A percentile compares a stretch with the other conserved stretches of the same genome.
These are phyloP conservation scores for Talaromyces marneffei DNA, from an alignment of 2,329 filamentous ascomycete species.

Conservation along the genomic window DNA sequence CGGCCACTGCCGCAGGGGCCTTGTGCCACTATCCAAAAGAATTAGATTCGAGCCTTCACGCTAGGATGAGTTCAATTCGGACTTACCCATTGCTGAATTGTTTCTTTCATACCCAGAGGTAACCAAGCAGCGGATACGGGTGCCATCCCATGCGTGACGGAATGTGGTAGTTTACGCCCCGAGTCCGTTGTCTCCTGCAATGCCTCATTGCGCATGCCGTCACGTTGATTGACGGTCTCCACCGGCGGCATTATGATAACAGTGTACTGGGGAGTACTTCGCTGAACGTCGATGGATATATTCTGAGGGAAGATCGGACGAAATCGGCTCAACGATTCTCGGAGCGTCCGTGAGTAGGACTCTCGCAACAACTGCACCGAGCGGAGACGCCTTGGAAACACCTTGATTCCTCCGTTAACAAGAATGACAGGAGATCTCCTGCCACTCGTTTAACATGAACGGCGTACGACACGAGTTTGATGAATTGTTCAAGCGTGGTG, in stretches of 20 bases:
- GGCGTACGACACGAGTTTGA: not conserved
- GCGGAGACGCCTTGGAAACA: not conserved
- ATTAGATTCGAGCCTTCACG: not conserved
- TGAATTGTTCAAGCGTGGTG: not conserved
- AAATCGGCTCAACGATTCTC: not conserved
- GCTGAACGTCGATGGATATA: not conserved
- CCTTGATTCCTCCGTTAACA: not conserved
- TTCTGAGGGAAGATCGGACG: not conserved
- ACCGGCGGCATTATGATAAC: constrained; percentile 29
- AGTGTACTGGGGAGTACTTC: constrained; percentile 18
- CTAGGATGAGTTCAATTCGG: not conserved
- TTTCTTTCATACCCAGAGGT: constrained; percentile 85
- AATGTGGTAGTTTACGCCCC: constrained; percentile 10
- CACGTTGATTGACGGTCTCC: constrained; percentile 30
- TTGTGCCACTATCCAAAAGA: constrained; percentile 63
- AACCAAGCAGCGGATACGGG: constrained; percentile 54
- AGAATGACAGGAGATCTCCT: constrained; percentile 13
- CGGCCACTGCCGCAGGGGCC: constrained; percentile 73
- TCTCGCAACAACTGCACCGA: constrained; percentile 5
- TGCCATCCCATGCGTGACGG: constrained; percentile 9
- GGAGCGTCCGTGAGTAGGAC: not conserved
- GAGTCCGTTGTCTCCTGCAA: constrained; percentile 19
- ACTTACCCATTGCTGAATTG: constrained; percentile 82
- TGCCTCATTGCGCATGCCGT: constrained; percentile 21
- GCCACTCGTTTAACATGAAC: constrained; percentile 7